Conservation (phyloP, 345 rosid species). For the Heritiera littoralis region DNA sequence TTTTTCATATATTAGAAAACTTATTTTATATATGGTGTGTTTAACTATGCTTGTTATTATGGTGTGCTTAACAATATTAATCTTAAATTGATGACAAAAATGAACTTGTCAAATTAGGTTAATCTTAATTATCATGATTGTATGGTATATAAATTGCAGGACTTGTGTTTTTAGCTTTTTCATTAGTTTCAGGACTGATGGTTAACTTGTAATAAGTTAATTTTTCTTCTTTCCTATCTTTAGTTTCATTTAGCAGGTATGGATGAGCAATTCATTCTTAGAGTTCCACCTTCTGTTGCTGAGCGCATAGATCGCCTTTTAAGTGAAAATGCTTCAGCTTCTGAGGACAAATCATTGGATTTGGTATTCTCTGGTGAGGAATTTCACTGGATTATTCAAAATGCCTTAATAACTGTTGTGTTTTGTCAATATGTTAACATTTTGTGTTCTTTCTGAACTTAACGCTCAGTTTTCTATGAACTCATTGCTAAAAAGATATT, state of each 20-base stretch:
- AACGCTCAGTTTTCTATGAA: not conserved
- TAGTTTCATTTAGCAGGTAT: slow-evolving; percentile 34
- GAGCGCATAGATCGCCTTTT: slow-evolving; percentile 75
- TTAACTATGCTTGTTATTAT: not conserved
- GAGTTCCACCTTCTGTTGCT: slow-evolving; percentile 90
- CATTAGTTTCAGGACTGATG: slow-evolving; percentile 7
- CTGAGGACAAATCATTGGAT: slow-evolving; percentile 80
- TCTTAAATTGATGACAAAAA: not conserved
- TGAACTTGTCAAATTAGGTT: not conserved
- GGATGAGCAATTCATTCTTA: slow-evolving; percentile 96
- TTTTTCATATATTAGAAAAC: not conserved
- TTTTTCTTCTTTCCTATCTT: not conserved
- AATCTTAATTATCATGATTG: not conserved
- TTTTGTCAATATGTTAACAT: not conserved
- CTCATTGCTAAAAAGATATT: not conserved
- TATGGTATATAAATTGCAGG: not conserved
- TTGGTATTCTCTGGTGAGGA: slow-evolving; percentile 74
- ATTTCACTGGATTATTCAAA: not conserved
- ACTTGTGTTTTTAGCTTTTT: not conserved
- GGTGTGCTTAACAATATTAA: not conserved
- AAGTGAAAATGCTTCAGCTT: slow-evolving; percentile 62
- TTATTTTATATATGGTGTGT: not conserved
- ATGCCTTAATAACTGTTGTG: not conserved
- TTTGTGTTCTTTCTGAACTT: not conserved
- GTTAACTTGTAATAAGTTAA: not conserved